phyloP scores from a whole-genome alignment of 208 protist genomes.

The Novymonas esmeraldas region DNA sequence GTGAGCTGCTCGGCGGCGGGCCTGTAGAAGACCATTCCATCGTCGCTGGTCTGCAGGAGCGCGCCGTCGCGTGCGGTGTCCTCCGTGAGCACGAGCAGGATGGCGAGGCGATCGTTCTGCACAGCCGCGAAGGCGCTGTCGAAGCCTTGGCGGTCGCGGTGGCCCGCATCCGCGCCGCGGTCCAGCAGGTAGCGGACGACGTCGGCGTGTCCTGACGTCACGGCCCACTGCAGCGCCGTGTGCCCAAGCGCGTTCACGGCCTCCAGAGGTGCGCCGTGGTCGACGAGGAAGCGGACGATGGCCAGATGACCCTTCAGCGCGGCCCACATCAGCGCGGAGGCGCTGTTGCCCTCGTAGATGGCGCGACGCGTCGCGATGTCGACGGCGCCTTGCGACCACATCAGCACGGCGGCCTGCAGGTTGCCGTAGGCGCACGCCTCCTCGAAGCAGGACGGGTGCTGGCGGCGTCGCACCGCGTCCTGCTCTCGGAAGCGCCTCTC shows the following conservation, averaged over 20 bases:
- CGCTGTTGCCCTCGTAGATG: slow-evolving; percentile 59
- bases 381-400: slow-evolving; percentile 60
- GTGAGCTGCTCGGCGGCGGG: slow-evolving; percentile 21
- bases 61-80: slow-evolving; percentile 24
- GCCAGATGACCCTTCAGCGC: slow-evolving; percentile 52
- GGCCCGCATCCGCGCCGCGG: slow-evolving; percentile 57
- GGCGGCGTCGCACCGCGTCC: slow-evolving; percentile 38
- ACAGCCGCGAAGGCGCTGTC: slow-evolving; percentile 71
- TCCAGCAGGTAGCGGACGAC: slow-evolving; percentile 68
- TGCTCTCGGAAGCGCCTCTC: slow-evolving; percentile 20
- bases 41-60: slow-evolving; percentile 22
- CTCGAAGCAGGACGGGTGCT: slow-evolving; percentile 50
- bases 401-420: slow-evolving; percentile 48
- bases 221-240: slow-evolving; percentile 70
- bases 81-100: slow-evolving; percentile 68
- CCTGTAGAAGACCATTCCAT: slow-evolving; percentile 25
- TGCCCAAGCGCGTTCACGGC: slow-evolving; percentile 51
- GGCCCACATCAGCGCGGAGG: slow-evolving; percentile 80
- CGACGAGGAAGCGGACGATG: slow-evolving; percentile 73
- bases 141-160: slow-evolving; percentile 58
- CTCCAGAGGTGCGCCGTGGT: slow-evolving; percentile 54
- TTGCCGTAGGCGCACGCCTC: slow-evolving; percentile 72
- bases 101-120: slow-evolving; percentile 45
- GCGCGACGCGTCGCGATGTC: slow-evolving; percentile 35
- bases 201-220: slow-evolving; percentile 45